Base-by-base conservation (phyloP, 2,329 filamentous ascomycete genomes). In the Calycina herbarum region DNA sequence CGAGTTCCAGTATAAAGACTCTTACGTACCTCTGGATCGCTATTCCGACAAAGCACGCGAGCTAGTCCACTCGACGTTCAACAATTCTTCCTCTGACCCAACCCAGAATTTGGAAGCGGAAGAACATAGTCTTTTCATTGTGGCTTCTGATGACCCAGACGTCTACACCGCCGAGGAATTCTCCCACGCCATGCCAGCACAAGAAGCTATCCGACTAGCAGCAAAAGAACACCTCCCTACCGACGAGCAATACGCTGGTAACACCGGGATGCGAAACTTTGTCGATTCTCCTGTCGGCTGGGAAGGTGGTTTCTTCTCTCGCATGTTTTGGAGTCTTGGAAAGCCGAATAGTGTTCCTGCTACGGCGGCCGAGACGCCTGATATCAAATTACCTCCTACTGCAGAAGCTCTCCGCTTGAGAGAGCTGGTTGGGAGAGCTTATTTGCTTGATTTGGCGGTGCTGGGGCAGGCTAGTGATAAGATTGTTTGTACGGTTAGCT, bases 281-380 rank as follows among this genome's bases (percentile, higher is more conserved):
- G 83, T 91, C 42, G 91, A 93, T 66, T 89, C 93, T 74, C 85
- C 88, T 1, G 88, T 92, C 51, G 93, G 92, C 35, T 96, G 92
- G 92, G 92, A 96, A 76, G 92, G 93, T 20, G 93, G 93, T 1
- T 96, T 96, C 81, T 96, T 90, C 78, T 84, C 85, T 15, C 85
- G 87, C 72, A 89, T 95, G 78, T 96, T 96, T 78, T 94, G 90
- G 86, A 89, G 88, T 61, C 81, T 96, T 0, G 93, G 78, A 64
- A 81, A 77, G 73, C 80, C 77, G 15, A 77, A 71, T 20, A 76
- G 77, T 38, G 74, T 74, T 2, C 72, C 73, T 7, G 68, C 69
- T 3, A 76, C 70, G 27, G 77, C 75, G 17, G 73, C 75, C n/a
- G 75, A 77, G 5, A 70, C 72, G 1, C 67, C 74, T 17, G 73